Evolutionary conservation across 192 early-diverging fungal genomes (phyloP), one percentile per base, ranked within the genome.

Genomic region (Umbelopsis isabellina): DNA sequence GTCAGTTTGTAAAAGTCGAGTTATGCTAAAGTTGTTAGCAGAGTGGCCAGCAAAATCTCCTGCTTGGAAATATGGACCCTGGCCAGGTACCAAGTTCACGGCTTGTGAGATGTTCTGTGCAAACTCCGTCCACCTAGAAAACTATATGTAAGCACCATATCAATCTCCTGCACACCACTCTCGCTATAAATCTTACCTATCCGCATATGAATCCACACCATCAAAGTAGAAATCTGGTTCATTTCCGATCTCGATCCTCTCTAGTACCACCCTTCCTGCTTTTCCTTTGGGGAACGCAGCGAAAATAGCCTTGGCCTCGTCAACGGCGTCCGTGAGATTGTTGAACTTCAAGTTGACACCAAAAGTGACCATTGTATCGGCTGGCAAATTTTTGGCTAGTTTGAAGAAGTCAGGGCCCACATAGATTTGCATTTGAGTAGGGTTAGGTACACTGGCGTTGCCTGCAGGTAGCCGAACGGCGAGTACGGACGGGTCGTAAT

Each of bases 1-100:
- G 25, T n/a, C 55, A 3, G 55, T 61, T 15, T 61, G 27, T 8
- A 61, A 16, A 35, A 61, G 55, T 18, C 55, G 27, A 4, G 55
- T 61, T 15, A 61, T 61, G 25, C 55, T 61, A 15, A 33, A 61
- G 30, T 61, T 61, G 16, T 13, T 35, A 18, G 55, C 4, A 35
- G 55, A 61, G 27, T 61, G 55, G 7, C 55, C 55, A 35, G 55
- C 55, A 35, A 61, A 61, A 61, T 61, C 55, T 16, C 55, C 55
- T 6, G 55, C 16, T 18, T 61, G 55, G 27, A 61, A 61, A 2
- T 25, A 13, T 6, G 55, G 55, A 3, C 55, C 55, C 16, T 61
- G 3, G 16, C 55, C 55, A 33, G 55, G 55, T n/a, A 35, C 30
- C 10, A 61, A 13, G 13, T 61, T 61, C 23, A 61, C 55, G 11